Evolutionary conservation across 345 rosid species (phyloP), one percentile per base, ranked within the genome.

Genomic region (Conringia planisiliqua): DNA sequence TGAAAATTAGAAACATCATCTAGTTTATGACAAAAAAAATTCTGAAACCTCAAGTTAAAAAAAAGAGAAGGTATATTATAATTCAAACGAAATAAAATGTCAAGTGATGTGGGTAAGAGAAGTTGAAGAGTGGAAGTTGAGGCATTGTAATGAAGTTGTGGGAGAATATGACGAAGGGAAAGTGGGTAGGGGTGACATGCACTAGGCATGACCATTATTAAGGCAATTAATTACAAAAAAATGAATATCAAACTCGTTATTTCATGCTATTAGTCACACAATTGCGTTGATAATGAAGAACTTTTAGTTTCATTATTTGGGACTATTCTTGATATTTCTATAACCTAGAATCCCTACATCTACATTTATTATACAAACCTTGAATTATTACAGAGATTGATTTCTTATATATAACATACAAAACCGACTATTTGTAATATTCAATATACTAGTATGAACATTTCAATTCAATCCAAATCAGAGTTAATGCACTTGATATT

Each of bases 101-200:
- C 11, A 40, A 55, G 40, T 62, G 30, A 42, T 51, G 42, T 46
- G 59, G 59, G 35, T 44, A 70, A 58, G 50, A 22, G 60, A 61
- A 48, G 50, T 62, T 46, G 38, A 35, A 43, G 59, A 48, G 40
- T 20, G 58, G 75, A 60, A 30, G 50, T 62, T 54, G 64, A 51
- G 43, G 56, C 64, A 55, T 55, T 55, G 71, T 43, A 43, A 43
- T 65, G 57, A 43, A 44, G 56, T 73, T 55, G 56, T 73, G 63
- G 27, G 33, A 35, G 77, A 52, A 63, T n/a, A 16, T 17, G 54
- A 26, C 30, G 20, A 48, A 39, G 17, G 32, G 10, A 1, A 40
- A 16, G 29, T 55, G 52, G 51, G 39, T 66, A 57, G 66, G 72
- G 66, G 48, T 56, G 50, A 7, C 72, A 74, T 57, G 44, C 39